These are phyloP conservation scores for Phytopythium oedochilum DNA, from an alignment of 352 stramenopile genomes.

Conservation along the genomic window DNA sequence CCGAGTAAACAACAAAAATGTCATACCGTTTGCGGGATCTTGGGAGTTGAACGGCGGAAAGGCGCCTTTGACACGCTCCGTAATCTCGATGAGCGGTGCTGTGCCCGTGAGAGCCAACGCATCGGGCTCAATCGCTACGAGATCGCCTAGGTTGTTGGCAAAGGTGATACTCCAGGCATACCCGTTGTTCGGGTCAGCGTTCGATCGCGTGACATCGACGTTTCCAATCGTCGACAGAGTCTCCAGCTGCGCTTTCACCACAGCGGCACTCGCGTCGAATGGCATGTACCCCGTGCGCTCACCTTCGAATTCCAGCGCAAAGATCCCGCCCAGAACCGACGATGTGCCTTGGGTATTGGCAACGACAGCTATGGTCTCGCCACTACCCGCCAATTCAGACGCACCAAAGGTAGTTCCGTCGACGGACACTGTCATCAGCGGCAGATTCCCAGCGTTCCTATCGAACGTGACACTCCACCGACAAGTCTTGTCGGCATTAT, in stretches of 20 bases:
- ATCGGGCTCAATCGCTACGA: constrained; percentile 77
- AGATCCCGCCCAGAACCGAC: constrained; percentile 55
- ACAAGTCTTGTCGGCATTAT: constrained; percentile 67
- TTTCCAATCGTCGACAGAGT: constrained; percentile 84
- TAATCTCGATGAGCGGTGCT: constrained; percentile 71
- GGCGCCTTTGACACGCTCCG: constrained; percentile 66
- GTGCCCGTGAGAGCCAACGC: constrained; percentile 87
- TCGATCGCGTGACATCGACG: constrained; percentile 83
- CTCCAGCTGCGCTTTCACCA: constrained; percentile 89
- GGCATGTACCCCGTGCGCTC: constrained; percentile 90
- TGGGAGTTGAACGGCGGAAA: constrained; percentile 91
- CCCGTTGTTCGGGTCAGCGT: constrained; percentile 88
- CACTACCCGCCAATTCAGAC: constrained; percentile 18
- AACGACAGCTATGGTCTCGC: constrained; percentile 47
- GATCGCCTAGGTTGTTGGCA: constrained; percentile 85
- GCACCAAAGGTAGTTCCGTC: constrained; percentile 29
- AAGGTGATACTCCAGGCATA: constrained; percentile 94
- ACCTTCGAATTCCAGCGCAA: constrained; percentile 86
- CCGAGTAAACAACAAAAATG: too few relatives aligned
- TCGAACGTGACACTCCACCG: constrained; percentile 93
- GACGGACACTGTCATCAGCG: constrained; percentile 48
- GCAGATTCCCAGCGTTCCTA: constrained; percentile 86
- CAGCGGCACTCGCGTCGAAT: constrained; percentile 83
- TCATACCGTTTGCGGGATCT: constrained; percentile 63
- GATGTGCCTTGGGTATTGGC: constrained; percentile 46